Base-by-base conservation (phyloP, 2,329 filamentous ascomycete species). In the Pezicula radicicola region DNA sequence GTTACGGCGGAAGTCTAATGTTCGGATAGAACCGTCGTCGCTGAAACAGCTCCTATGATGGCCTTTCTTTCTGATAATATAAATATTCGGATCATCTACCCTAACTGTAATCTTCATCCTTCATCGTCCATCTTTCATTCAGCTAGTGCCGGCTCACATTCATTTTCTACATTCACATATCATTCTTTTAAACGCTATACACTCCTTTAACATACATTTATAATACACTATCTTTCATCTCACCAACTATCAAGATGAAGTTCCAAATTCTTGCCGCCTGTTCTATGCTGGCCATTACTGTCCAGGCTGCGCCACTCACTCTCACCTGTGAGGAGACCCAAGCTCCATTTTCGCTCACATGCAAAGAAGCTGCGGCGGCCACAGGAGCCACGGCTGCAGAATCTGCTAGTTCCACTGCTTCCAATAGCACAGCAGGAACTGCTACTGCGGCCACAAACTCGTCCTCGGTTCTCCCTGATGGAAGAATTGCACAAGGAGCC, bases 401-500 rank as follows among this genome's bases (percentile, higher is more conserved):
- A 33, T 33, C 30, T 10, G 30, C 12, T 33, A 33, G 30, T 33
- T 10, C 8, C 15, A 3, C 37, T 16, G 37, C 37, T 15, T 40
- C 37, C 3, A 40, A 40, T 40, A 15, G 9, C 6, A 40, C 37
- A 10, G 37, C 37, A 9, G 37, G n/a, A 15, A 16, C n/a, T 40
- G 37, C 37, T 21, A 16, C 37, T 16, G 37, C 37, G 2, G n/a
- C 19, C 13, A 13, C 30, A 33, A 33, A 33, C 9, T 33, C 30
- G 30, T 33, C 30, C 4, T 35, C 27, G 15, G 58, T 60, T 19
- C 44, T 60, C 10, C 58, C 57, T 4, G 57, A 58, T 25, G 57
- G 59, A 4, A 56, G 57, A 19, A 60, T 60, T 52, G 49, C 48
- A 25, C 49, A 54, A n/a, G 53, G 54, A 25, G 57, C 55, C 1